These are phyloP conservation scores for Spathaspora arborariae DNA, from an alignment of 805 yeast genomes.

Conservation along the genomic window DNA sequence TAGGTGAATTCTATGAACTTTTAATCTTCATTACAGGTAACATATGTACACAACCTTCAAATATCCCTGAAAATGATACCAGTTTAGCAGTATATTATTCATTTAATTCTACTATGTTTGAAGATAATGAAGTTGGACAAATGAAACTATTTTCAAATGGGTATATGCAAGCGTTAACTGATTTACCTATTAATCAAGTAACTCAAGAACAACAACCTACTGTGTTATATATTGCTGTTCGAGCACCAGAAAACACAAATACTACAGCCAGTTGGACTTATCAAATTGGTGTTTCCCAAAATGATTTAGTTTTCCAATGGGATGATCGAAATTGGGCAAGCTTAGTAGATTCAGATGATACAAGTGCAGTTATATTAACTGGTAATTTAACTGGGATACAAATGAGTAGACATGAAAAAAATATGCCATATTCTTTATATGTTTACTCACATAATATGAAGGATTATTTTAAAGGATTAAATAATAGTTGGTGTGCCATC, in stretches of 20 bases:
- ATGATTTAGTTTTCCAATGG: conserved; percentile 66
- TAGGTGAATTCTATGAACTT: conserved; percentile 44
- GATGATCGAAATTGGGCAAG: conserved; percentile 52
- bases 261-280: conserved; percentile 50
- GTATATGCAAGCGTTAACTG: conserved; percentile 38
- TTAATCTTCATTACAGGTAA: conserved; percentile 51
- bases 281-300: conserved; percentile 62
- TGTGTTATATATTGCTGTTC: conserved; percentile 34
- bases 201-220: not conserved
- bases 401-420: not conserved
- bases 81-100: conserved; percentile 36
- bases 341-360: conserved; percentile 67
- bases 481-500: conserved; percentile 71
- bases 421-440: conserved; percentile 34
- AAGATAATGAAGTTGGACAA: conserved; percentile 21
- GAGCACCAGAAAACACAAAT: conserved; percentile 39
- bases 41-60: conserved; percentile 38
- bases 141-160: conserved; percentile 31
- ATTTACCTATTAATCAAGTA: conserved; percentile 19
- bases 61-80: conserved; percentile 19
- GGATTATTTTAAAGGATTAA: conserved; percentile 35
- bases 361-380: conserved; percentile 63
- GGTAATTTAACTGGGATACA: conserved; percentile 38
- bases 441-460: conserved; percentile 43
- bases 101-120: conserved; percentile 33